A percentile compares a stretch with the other conserved stretches of the same genome.
phyloP scores from a whole-genome alignment of 2,329 filamentous ascomycete species.

The Trichophyton equinum region DNA sequence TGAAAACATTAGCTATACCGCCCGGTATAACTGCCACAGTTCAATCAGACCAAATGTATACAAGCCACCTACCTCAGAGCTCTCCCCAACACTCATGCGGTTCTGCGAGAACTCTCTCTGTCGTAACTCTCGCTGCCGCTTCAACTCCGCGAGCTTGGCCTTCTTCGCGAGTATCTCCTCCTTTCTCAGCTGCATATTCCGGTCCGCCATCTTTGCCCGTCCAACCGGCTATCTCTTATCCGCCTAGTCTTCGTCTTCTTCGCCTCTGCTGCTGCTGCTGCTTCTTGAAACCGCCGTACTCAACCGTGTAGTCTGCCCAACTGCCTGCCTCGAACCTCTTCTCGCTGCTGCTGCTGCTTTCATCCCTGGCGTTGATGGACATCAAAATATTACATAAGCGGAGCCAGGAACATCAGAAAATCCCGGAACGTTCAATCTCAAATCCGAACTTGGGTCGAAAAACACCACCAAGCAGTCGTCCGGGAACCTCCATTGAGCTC shows the following conservation, averaged over 20 bases:
- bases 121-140: constrained; percentile 75
- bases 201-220: constrained; percentile 16
- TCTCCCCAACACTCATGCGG: constrained; percentile 55
- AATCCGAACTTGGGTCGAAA: constrained; percentile 1
- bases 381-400: constrained; percentile 3
- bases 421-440: constrained; percentile 1
- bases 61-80: constrained; percentile 52
- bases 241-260: neutral
- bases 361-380: neutral
- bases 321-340: neutral
- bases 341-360: neutral
- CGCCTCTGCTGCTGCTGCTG: no score
- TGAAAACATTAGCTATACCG: neutral
- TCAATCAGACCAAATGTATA: neutral
- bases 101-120: constrained; percentile 60
- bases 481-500: neutral
- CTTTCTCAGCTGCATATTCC: constrained; percentile 55
- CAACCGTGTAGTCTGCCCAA: neutral
- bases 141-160: constrained; percentile 92
- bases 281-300: neutral
- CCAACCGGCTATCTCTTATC: neutral
- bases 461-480: neutral
- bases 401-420: constrained; percentile 1
- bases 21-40: neutral
- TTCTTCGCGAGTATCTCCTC: constrained; percentile 96